These are phyloP conservation scores for Colletotrichum melonis DNA, from an alignment of 2,329 filamentous ascomycete species.

Conservation along the genomic window DNA sequence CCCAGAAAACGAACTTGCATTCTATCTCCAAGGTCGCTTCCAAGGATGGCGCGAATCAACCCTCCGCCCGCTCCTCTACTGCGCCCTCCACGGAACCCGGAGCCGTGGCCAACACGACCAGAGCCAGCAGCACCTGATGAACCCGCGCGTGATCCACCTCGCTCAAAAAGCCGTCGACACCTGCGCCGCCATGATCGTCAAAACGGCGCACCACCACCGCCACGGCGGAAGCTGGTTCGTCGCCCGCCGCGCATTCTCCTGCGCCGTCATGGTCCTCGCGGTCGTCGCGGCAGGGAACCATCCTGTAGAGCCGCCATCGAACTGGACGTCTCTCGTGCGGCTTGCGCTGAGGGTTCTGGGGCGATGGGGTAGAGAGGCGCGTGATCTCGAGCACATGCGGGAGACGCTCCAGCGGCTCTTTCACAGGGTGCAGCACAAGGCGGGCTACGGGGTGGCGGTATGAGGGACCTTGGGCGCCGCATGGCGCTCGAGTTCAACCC, in stretches of 20 bases:
- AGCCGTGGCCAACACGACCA: neutral
- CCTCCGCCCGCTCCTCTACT: conserved; percentile 34
- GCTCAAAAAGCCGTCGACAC: conserved; percentile 25
- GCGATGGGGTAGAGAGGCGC: neutral
- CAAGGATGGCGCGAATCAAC: conserved; percentile 34
- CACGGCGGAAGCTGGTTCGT: conserved; percentile 36
- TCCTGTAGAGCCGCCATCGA: neutral
- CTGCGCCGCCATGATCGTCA: conserved; percentile 23
- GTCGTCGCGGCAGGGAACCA: conserved; percentile 39
- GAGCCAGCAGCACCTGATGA: neutral
- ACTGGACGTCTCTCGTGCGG: neutral
- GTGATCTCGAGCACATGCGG: neutral
- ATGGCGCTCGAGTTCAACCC: too few species aligned
- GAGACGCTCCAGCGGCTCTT: neutral
- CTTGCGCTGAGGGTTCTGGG: neutral
- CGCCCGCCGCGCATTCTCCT: conserved; percentile 21
- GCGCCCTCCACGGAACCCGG: conserved; percentile 24
- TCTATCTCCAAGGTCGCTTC: conserved; percentile 31
- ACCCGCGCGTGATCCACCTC: conserved; percentile 10
- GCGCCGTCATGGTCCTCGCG: conserved; percentile 23
- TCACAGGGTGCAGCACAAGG: neutral
- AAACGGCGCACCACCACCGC: conserved; percentile 25
- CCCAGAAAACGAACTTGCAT: conserved; percentile 34
- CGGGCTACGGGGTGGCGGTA: too few species aligned
- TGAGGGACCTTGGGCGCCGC: too few species aligned